These are phyloP conservation scores for Blastobotrys proliferans DNA, from an alignment of 1,139 yeast species.

Conservation along the genomic window DNA sequence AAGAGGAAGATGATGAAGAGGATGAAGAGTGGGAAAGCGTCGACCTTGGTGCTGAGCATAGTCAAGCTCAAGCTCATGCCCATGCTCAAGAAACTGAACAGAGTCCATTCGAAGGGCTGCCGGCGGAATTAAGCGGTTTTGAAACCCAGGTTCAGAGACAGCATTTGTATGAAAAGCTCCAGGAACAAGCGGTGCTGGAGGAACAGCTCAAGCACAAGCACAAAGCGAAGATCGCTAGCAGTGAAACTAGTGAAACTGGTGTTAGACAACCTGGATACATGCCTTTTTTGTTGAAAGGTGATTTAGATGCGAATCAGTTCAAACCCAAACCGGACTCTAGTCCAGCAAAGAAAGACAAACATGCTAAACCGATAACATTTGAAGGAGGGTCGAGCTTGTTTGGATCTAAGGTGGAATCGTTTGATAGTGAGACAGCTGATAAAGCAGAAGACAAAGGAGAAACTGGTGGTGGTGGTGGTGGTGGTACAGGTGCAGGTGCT, in stretches of 20 bases:
- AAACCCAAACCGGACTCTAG: neutral
- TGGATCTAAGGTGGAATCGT: neutral
- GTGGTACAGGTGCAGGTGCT: too few relatives aligned
- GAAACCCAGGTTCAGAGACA: conserved; percentile 28
- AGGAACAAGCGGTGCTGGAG: conserved; percentile 13
- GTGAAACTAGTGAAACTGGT: neutral
- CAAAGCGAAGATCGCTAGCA: neutral
- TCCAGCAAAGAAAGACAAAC: neutral
- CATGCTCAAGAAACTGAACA: neutral
- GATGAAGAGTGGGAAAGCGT: conserved; percentile 66
- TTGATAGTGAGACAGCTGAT: conserved; percentile 1
- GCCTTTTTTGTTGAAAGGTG: conserved; percentile 11
- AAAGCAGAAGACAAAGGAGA: neutral
- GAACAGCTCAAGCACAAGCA: neutral
- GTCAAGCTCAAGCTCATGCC: neutral
- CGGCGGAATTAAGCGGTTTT: conserved; percentile 25
- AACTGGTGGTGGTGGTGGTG: neutral
- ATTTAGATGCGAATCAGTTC: neutral
- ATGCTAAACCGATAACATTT: neutral
- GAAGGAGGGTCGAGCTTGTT: conserved; percentile 4
- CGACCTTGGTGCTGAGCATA: neutral
- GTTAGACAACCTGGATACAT: conserved; percentile 2
- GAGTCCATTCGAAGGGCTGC: conserved; percentile 15
- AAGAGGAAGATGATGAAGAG: conserved; percentile 38
- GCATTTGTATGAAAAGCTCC: conserved; percentile 23